Evolutionary conservation across 106 monocot genomes (phyloP).

Genomic region (Platanthera zijinensis): DNA sequence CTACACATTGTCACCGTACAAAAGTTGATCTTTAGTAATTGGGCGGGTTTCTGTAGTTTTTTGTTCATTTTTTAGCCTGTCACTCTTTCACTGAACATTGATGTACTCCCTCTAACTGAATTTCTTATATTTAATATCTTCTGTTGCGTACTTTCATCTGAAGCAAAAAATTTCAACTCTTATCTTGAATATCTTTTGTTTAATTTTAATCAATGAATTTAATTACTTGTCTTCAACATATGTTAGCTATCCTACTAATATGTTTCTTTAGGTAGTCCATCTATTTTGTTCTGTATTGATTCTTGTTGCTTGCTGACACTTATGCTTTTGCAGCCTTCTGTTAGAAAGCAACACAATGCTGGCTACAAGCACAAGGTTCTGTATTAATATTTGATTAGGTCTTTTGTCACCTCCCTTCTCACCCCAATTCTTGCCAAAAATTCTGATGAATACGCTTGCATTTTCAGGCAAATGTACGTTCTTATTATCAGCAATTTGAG

Average conservation of each 20-base stretch:
- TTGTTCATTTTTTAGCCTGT: no score
- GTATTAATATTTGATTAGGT: not conserved
- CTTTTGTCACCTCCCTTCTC: not conserved
- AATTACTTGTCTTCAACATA: not conserved
- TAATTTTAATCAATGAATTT: not conserved
- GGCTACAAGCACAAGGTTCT: constrained; percentile 97
- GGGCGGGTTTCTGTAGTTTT: no score
- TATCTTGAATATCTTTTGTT: not conserved
- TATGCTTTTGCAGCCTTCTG: constrained; percentile 68
- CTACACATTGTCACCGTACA: no score
- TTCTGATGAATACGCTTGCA: not conserved
- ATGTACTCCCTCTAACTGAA: no score
- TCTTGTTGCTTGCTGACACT: not conserved
- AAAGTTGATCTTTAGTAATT: no score
- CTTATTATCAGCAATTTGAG: constrained; percentile 94
- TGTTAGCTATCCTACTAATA: not conserved
- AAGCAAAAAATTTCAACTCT: not conserved
- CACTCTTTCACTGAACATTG: no score
- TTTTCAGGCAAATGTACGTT: constrained; percentile 76
- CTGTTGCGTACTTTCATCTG: not conserved
- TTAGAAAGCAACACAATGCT: constrained; percentile 95
- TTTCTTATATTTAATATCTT: no score
- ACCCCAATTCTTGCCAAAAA: not conserved
- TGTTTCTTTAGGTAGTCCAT: not conserved
- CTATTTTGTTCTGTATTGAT: not conserved